A percentile compares a stretch with the other conserved stretches of the same genome.
phyloP scores from a whole-genome alignment of 2,329 filamentous ascomycete species.

The Fusarium sp. region DNA sequence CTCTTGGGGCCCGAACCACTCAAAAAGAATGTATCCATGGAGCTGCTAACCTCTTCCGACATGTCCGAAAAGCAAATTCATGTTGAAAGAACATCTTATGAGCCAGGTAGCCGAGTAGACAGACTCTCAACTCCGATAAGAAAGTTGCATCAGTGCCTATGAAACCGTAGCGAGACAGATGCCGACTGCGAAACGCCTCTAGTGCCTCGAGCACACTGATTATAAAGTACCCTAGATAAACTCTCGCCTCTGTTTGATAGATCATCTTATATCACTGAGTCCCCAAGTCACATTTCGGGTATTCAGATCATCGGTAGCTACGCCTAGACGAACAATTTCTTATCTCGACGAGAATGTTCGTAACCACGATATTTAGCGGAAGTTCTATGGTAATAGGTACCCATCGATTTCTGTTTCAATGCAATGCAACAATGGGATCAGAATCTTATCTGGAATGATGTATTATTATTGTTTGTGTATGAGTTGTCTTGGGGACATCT shows the following conservation, averaged over 20 bases:
- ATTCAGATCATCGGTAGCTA: neutral
- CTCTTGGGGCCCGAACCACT: neutral
- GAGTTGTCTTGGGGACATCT: neutral
- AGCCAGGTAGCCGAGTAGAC: neutral
- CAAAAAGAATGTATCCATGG: neutral
- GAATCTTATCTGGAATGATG: neutral
- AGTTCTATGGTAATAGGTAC: neutral
- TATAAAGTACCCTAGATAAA: neutral
- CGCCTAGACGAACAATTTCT: neutral
- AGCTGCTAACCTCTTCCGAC: neutral
- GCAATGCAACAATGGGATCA: neutral
- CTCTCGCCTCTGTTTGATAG: neutral
- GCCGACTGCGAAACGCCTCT: neutral
- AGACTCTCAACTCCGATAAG: neutral
- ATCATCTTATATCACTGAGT: neutral
- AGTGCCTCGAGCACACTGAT: neutral
- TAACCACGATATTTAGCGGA: neutral
- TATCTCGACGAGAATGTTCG: neutral
- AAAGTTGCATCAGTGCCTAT: neutral
- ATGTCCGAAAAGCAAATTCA: neutral
- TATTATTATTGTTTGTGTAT: neutral
- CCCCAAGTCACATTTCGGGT: neutral
- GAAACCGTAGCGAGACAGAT: neutral
- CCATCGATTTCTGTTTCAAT: fast-evolving
- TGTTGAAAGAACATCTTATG: neutral